Conservation (phyloP, 495 filamentous ascomycete species). For the Penicillium dipodomyicola region DNA sequence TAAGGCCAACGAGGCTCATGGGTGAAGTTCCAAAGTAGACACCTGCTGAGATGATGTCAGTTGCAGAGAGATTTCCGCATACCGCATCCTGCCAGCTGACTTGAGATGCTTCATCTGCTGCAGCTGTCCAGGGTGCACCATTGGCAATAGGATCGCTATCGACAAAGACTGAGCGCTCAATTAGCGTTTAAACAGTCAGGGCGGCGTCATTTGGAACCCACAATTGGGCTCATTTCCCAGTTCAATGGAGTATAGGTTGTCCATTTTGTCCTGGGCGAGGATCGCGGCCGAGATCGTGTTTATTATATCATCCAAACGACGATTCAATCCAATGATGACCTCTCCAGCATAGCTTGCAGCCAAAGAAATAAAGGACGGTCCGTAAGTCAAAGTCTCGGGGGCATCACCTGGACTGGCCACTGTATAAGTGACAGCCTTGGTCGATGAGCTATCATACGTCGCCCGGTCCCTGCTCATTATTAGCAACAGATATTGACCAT, state of each 20-base stretch:
- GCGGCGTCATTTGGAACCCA: constrained; percentile 21
- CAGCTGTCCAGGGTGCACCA: constrained; percentile 51
- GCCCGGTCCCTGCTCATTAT: constrained; percentile 45
- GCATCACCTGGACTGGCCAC: constrained; percentile 54
- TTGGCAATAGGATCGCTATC: constrained; percentile 49
- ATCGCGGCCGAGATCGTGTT: constrained; percentile 57
- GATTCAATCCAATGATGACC: constrained; percentile 57
- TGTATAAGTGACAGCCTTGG: constrained; percentile 53
- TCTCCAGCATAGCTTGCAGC: constrained; percentile 51
- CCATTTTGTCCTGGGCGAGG: constrained; percentile 42
- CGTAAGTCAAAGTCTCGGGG: constrained; percentile 54
- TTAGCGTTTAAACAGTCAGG: background rate
- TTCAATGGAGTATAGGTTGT: constrained; percentile 56
- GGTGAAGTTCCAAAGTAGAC: constrained; percentile 55
- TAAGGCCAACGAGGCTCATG: constrained; percentile 49
- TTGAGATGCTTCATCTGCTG: constrained; percentile 53
- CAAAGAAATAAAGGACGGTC: constrained; percentile 53
- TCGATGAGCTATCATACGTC: constrained; percentile 49
- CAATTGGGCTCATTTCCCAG: constrained; percentile 63
- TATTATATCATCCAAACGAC: constrained; percentile 52
- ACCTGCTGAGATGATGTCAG: constrained; percentile 54
- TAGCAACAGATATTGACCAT: background rate
- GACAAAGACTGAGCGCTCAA: constrained; percentile 10
- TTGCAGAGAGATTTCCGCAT: constrained; percentile 44
- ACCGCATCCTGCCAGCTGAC: constrained; percentile 53